Conservation (phyloP, 176 grass and related monocot species). For the Lolium perenne region DNA sequence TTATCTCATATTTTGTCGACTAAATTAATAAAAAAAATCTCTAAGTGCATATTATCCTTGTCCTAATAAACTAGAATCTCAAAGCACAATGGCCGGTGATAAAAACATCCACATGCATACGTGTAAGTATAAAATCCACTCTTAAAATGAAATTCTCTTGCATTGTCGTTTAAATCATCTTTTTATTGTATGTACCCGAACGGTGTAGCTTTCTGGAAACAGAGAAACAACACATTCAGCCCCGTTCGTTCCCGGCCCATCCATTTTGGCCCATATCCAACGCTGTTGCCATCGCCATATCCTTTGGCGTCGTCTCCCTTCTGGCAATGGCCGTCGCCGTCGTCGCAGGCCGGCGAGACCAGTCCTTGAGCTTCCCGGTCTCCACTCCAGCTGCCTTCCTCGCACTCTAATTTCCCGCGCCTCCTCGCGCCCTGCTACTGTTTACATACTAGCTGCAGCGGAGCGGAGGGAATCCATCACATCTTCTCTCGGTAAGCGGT, state of each 20-base stretch:
- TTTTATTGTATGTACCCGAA: too few relatives aligned
- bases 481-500: not conserved
- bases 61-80: too few relatives aligned
- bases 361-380: not conserved
- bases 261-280: not conserved
- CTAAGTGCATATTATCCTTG: too few relatives aligned
- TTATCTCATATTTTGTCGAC: too few relatives aligned
- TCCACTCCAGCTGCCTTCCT: not conserved
- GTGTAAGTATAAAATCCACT: too few relatives aligned
- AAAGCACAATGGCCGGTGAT: too few relatives aligned
- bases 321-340: slow-evolving; percentile 4
- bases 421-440: not conserved
- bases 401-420: not conserved
- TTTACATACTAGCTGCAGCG: not conserved
- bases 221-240: not conserved
- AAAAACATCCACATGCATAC: too few relatives aligned
- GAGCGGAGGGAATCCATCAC: not conserved
- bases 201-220: too few relatives aligned
- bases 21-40: too few relatives aligned
- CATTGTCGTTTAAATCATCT: too few relatives aligned
- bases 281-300: not conserved
- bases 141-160: too few relatives aligned
- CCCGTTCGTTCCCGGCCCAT: not conserved
- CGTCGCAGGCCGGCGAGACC: not conserved
- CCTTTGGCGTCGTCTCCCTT: not conserved